Conservation (phyloP, 768 basidiomycete genomes). For the Auriscalpium microsporum region DNA sequence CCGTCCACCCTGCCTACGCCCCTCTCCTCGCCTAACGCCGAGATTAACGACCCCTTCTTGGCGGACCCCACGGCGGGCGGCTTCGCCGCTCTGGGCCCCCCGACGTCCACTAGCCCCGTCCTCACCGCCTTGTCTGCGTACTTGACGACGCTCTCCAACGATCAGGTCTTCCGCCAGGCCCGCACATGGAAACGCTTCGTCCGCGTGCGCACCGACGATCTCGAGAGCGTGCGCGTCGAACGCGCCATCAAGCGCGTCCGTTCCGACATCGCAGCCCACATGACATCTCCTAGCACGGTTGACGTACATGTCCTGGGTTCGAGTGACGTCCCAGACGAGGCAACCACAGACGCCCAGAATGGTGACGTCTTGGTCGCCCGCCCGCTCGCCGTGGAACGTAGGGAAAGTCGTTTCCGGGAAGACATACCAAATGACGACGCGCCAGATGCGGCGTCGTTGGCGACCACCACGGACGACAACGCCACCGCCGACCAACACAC, state of each 20-base stretch:
- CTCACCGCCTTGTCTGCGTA: constrained; percentile 65
- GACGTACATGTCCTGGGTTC: constrained; percentile 12
- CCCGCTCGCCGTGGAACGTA: not conserved
- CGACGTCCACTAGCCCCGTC: constrained; percentile 23
- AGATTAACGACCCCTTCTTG: constrained; percentile 56
- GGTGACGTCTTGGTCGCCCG: not conserved
- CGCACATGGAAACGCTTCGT: constrained; percentile 83
- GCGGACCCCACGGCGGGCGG: constrained; percentile 17
- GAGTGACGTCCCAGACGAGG: constrained; percentile 4
- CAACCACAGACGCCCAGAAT: constrained; percentile 5
- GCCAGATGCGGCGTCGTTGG: constrained; percentile 6
- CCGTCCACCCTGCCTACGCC: constrained; percentile 37
- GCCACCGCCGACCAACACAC: constrained; percentile 3
- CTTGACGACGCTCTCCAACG: constrained; percentile 71
- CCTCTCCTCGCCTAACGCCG: constrained; percentile 41
- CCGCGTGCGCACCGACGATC: constrained; percentile 75
- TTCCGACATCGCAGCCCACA: constrained; percentile 75
- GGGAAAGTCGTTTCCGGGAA: constrained; percentile 11
- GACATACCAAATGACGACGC: constrained; percentile 21
- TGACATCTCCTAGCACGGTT: constrained; percentile 26
- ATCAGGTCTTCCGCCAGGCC: constrained; percentile 48
- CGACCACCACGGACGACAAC: constrained; percentile 4
- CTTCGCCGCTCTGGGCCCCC: constrained; percentile 9
- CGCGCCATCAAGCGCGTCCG: constrained; percentile 82
- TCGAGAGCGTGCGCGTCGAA: constrained; percentile 81